Base-by-base conservation (phyloP, 2,329 filamentous ascomycete genomes). In the Aaosphaeria pasadenensis region DNA sequence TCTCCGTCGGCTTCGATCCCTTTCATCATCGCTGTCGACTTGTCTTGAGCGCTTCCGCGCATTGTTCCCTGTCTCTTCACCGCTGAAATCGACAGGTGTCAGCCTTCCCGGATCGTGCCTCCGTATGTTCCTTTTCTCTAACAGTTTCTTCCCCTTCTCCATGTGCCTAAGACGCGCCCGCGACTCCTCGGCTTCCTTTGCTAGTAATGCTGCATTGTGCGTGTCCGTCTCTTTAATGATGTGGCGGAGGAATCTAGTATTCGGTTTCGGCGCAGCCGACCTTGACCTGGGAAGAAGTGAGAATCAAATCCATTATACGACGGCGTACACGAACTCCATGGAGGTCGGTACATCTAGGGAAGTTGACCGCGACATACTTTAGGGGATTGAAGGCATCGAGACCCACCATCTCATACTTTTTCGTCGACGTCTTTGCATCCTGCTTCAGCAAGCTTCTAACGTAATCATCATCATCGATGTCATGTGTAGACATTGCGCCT, bases 141-240 rank as follows among this genome's bases (percentile, higher is more conserved):
- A 55, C 17, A 49, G 48, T 5, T 55, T 55, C 11, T 46, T 50
- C 6, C 57, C 53, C 32, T 51, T 49, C 13, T 56, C 51, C 54
- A 71, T 59, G n/a, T 50, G 42, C 39, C 81, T 80, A 47, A 95
- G 78, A 17, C 89, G 84, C 4, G 84, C 84, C 52, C 80, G 79
- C 0, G 90, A 85, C 56, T 97, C 91, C 42, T 87, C 84, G 29
- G 86, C 85, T 68, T 97, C 92, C 63, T 86, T 95, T 1, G 88
- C 89, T 13, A 90, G 82, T 30, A 97, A 77, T 1, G 89, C 88
- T 28, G 88, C 84, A 78, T 99, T 99, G 72, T 99, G 92, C 46
- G 73, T 87, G 59, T 95, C 88, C 6, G 90, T 95, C 57, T 94
- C 88, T 54, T 86, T 87, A 52, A 99, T 89, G 48, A 97, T 88